Evolutionary conservation across 768 basidiomycete species (phyloP).

Genomic region (Tubosaeta sp.): DNA sequence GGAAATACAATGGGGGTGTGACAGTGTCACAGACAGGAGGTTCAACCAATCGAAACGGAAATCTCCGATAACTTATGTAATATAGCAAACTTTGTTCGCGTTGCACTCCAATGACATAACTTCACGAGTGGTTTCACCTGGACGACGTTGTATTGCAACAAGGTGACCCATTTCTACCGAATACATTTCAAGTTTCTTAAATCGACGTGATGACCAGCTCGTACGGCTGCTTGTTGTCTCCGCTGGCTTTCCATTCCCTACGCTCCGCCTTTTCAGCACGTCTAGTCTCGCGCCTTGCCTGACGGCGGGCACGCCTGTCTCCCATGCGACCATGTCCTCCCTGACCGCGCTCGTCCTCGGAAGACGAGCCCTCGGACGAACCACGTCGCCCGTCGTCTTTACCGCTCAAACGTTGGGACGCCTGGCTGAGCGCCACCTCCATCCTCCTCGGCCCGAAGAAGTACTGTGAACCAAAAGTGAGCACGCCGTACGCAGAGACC

Average conservation of each 20-base stretch:
- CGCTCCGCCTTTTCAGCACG: constrained; percentile 12
- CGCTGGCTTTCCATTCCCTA: constrained; percentile 13
- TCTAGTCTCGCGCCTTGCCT: neutral
- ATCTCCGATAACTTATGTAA: too few relatives aligned
- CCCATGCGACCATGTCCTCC: neutral
- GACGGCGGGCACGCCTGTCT: constrained; percentile 1
- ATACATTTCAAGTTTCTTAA: neutral
- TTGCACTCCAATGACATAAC: too few relatives aligned
- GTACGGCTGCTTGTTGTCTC: constrained; percentile 18
- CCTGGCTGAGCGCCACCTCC: constrained; percentile 38
- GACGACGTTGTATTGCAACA: too few relatives aligned
- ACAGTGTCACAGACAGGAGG: too few relatives aligned
- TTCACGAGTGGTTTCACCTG: too few relatives aligned
- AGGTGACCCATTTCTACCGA: too few relatives aligned
- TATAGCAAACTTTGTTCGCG: too few relatives aligned
- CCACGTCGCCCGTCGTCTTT: neutral
- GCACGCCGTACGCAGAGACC: neutral
- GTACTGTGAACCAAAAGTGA: constrained; percentile 28
- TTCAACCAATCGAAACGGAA: too few relatives aligned
- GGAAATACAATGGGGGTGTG: too few relatives aligned
- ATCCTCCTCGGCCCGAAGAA: constrained; percentile 47
- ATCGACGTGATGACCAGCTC: constrained; percentile 17
- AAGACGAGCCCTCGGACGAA: neutral
- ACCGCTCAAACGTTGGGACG: constrained; percentile 28
- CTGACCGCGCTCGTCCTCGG: constrained; percentile 2